Evolutionary conservation across 345 rosid species (phyloP).

Genomic region (Arabis alpina): DNA sequence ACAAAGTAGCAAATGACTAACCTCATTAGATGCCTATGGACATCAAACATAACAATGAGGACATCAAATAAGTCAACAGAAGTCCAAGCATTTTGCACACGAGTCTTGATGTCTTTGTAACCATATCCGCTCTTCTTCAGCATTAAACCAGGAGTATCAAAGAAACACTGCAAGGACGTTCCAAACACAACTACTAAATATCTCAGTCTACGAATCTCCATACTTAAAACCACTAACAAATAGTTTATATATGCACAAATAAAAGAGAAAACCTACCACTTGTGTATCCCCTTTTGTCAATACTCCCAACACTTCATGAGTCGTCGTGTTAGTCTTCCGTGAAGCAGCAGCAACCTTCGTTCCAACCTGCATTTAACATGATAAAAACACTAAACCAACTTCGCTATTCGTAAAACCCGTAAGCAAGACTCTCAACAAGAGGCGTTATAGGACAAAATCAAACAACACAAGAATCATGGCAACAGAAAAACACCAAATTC

Average conservation of each 20-base stretch:
- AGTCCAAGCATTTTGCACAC: constrained; percentile 88
- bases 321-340: constrained; percentile 93
- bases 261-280: constrained; percentile 57
- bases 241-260: background rate
- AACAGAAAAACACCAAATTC: background rate
- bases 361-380: constrained; percentile 62
- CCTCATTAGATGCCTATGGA: constrained; percentile 86
- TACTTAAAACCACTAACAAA: background rate
- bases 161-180: constrained; percentile 66
- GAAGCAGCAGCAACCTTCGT: constrained; percentile 96
- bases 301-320: constrained; percentile 91
- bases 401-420: background rate
- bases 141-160: constrained; percentile 92
- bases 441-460: too few relatives aligned
- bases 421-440: background rate
- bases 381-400: constrained; percentile 12
- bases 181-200: background rate
- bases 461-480: background rate
- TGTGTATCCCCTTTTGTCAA: constrained; percentile 83
- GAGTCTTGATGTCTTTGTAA: constrained; percentile 75
- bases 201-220: background rate
- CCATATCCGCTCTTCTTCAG: constrained; percentile 67
- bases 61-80: constrained; percentile 77
- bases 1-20: constrained; percentile 39
- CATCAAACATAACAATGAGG: constrained; percentile 90